Percentiles rank a stretch among this genome's conserved stretches.
Conservation (phyloP, 768 basidiomycete genomes). For the Glaciozyma antarctica region DNA sequence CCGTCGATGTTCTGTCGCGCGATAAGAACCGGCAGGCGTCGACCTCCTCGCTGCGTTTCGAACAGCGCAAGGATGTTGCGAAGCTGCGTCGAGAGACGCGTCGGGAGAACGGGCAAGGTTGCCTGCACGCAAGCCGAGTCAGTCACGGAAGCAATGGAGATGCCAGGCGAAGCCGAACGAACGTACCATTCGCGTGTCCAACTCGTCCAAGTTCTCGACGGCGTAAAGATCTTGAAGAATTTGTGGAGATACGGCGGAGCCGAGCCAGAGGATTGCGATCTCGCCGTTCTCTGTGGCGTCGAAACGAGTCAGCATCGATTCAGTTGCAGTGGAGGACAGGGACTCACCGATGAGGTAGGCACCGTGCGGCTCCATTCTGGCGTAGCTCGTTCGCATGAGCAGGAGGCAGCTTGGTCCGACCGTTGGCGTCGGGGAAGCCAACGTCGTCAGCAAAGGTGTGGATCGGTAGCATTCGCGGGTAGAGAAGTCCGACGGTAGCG, state of each 20-base stretch:
- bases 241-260: conserved; percentile 67
- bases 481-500: conserved; percentile 64
- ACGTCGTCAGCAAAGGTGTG: conserved; percentile 68
- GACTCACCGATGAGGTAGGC: conserved; percentile 79
- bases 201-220: conserved; percentile 60
- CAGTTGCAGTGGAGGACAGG: not conserved
- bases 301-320: not conserved
- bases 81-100: conserved; percentile 70
- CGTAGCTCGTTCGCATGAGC: conserved; percentile 72
- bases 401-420: conserved; percentile 57
- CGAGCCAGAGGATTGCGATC: conserved; percentile 80
- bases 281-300: conserved; percentile 68
- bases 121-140: conserved; percentile 44
- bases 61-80: conserved; percentile 64
- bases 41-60: conserved; percentile 42
- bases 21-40: conserved; percentile 49
- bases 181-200: conserved; percentile 63
- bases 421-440: conserved; percentile 59
- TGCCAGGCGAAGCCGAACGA: not conserved
- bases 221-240: conserved; percentile 74
- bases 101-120: conserved; percentile 59
- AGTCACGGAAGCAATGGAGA: conserved; percentile 1
- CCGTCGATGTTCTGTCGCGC: conserved; percentile 87
- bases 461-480: conserved; percentile 76
- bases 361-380: conserved; percentile 79